Evolutionary conservation across 2,329 filamentous ascomycete species (phyloP), one percentile per base, ranked within the genome.

Genomic region (Penicillium janthinellum): DNA sequence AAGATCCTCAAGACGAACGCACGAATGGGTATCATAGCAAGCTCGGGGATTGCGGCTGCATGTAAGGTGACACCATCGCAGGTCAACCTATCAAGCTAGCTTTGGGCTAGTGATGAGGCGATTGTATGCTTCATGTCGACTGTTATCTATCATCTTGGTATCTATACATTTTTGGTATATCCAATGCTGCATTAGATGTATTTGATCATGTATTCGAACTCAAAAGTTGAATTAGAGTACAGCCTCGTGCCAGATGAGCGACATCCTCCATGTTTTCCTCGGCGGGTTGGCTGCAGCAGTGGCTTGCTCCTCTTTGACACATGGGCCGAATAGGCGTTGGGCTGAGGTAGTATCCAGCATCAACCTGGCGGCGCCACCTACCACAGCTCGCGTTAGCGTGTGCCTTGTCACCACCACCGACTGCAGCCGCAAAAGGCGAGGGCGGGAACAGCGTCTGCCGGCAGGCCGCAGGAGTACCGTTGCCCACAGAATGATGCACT

Each of bases 251-350:
- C 22, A 22, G 22, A 22, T 34, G 17, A 34, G 31, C 10, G n/a
- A 45, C 22, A n/a, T n/a, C 28, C 15, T 17, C n/a, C 37, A 42
- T 31, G 49, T 12, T 45, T 47, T 25, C 52, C 41, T 5, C 11
- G 42, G 41, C 25, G 34, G 52, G 52, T n/a, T 47, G 41, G 52
- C 52, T 54, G 52, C 52, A 54, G 52, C n/a, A n/a, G 52, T 54
- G 52, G 52, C 52, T 54, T 44, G 41, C 12, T 22, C 41, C 11
- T 28, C 39, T 17, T 54, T 15, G 25, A 44, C 38, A 45, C 25
- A n/a, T 22, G 4, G 52, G 51, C 38, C 17, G 38, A 44, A 25
- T 31, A 2, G 25, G 38, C 28, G 15, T 39, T 41, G 35, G 20
- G 38, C 38, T 54, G 38, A 54, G 34, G 51, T 41, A 42, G 50